Base-by-base conservation (phyloP, 345 rosid species). In the Carallia pectinifolia region DNA sequence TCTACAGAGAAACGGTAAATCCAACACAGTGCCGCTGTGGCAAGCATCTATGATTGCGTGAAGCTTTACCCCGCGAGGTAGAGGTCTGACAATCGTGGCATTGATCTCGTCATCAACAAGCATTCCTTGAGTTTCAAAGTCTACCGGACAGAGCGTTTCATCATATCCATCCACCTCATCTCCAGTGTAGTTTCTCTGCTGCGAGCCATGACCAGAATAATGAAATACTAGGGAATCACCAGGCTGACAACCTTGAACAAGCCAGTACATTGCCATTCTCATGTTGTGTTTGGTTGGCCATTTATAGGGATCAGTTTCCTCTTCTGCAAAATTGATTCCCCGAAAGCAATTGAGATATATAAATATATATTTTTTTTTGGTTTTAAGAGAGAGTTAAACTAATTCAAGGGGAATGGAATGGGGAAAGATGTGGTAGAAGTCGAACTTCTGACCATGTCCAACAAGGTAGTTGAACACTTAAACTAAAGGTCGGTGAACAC, bases 211-310 rank as follows among this genome's bases (percentile, higher is more conserved):
- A 58, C 97, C 98, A 29, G 97, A 91, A 76, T 63, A 91, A 69
- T 94, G 97, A 71, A 94, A 94, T 47, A 94, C 88, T 34, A 94
- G 71, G 2, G 97, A 91, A 77, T 94, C 97, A 34, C 98, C 97
- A 2, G 96, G 61, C 78, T 83, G 82, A 65, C 91, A 88, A 38
- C 82, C 83, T 67, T 80, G 88, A 40, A 93, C 80, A 34, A 91
- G 87, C 98, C 97, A 91, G 53, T 77, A 73, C 83, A 91, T 12
- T 23, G 96, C 97, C 89, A 72, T 81, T 77, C 84, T 88, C 76
- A 91, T 85, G 85, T 87, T 91, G 39, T 76, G 64, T 69, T 80
- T 89, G 16, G 91, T 91, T 38, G 98, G 98, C 44, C 76, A 74
- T 87, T 74, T 82, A 56, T 1, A 40, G 13, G 82, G 90, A 74